Base-by-base conservation (phyloP, 257 asterid genomes). In the Apocynum venetum region DNA sequence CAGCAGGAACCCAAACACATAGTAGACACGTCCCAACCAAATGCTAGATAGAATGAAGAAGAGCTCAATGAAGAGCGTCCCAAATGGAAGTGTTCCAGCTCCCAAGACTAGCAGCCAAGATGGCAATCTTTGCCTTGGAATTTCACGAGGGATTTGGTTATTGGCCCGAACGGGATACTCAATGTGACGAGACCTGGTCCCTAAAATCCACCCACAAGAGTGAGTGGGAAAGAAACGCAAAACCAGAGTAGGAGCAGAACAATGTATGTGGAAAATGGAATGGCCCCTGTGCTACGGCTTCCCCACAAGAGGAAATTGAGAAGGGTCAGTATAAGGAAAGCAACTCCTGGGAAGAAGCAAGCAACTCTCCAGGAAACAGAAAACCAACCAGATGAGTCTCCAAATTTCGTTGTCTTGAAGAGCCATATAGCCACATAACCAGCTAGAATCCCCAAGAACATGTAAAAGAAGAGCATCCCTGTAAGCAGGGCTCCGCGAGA, bases 71-170 rank as follows among this genome's bases (percentile, higher is more conserved):
- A 79, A 79, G 17, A 79, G 78, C 8, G 82, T 79, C 1, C 82
- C 82, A 14, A 79, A 79, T 2, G 82, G 82, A 38, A 79, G 82
- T 9, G 82, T 72, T n/a, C 82, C 82, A 4, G 82, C 82, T 8
- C 82, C 78, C 43, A 79, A 40, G n/a, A 79, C 78, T 6, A 72
- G 55, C 4, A 72, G 68, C 82, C 82, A 79, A 8, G 82, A 79
- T 12, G 82, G 82, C 15, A 72, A 38, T 38, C 53, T 79, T 14
- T 52, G 82, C 5, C 78, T 55, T 6, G 82, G 82, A 15, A 78
- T 78, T 25, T 78, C 82, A 3, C 82, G 43, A 1, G 82, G 78
- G 51, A 79, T 79, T 38, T 79, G 82, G 74, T 79, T 25, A 25
- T 25, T 79, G 9, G 82, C 64, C 13, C 78, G 72, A 14, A 64